Base-by-base conservation (phyloP, 2,329 filamentous ascomycete genomes). In the Trichoderma breve region DNA sequence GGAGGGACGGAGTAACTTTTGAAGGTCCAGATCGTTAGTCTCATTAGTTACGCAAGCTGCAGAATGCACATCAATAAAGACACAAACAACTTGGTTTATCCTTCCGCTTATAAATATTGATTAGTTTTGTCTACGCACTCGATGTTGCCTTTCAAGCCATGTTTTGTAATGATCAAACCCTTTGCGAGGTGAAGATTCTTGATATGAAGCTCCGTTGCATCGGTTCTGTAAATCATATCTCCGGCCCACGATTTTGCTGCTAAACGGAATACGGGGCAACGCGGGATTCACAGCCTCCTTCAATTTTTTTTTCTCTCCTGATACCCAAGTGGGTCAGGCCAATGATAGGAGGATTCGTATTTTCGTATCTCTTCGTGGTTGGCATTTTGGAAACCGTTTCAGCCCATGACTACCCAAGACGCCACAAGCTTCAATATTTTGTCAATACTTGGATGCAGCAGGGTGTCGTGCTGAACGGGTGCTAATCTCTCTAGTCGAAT, bases 1-100 rank as follows among this genome's bases (percentile, higher is more conserved):
- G 66, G 66, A 60, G 55, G 12, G n/a, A 51, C 66, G 66, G 66
- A 61, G 55, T 43, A 69, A 69, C 66, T 69, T 24, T 24, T 24
- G n/a, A 21, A 32, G 57, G 28, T 60, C 55, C 6, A 60, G 55
- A 32, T 32, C 28, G 28, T n/a, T 60, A 34, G 57, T 30, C 32
- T 60, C 57, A 11, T 34, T 21, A 60, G 28, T 18, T 60, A 21
- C 32, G 28, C 57, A 60, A 30, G 28, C n/a, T 21, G 28, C 47
- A 34, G 28, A 21, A 14, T 34, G 28, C 15, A 34, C 11, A 15
- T 21, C 39, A 53, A 24, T 24, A 53, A 24, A 53, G 47, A 21
- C n/a, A 53, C 47, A 24, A 24, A 24, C 21, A 24, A 24, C 47
- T 53, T 24, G 21, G 12, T 12, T n/a, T 9, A 15, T 30, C 1